phyloP scores from a whole-genome alignment of 495 filamentous ascomycete genomes.

The Penicillium ochrochloron region DNA sequence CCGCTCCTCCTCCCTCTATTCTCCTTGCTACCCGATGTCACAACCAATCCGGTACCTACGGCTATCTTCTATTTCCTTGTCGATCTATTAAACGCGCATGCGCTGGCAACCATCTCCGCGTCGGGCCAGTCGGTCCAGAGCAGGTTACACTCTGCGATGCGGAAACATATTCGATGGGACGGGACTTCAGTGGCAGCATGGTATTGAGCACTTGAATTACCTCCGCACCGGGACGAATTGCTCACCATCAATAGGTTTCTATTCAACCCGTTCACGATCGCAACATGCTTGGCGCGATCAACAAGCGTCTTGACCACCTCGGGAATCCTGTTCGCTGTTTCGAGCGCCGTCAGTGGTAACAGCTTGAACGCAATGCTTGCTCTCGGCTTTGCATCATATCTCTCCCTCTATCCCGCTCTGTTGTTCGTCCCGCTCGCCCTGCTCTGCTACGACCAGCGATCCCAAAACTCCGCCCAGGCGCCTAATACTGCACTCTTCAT shows the following conservation, averaged over 20 bases:
- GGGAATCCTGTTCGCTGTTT: slow-evolving; percentile 82
- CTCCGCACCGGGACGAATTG: background rate
- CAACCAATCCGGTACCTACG: slow-evolving; percentile 68
- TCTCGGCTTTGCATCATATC: slow-evolving; percentile 82
- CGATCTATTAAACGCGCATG: slow-evolving; percentile 81
- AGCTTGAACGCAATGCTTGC: slow-evolving; percentile 82
- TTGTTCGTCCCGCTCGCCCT: slow-evolving; percentile 82
- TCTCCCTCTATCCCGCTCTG: slow-evolving; percentile 88
- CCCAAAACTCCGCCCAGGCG: slow-evolving; percentile 23
- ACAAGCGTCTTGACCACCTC: slow-evolving; percentile 91
- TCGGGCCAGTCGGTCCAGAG: slow-evolving; percentile 76
- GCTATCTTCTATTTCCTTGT: slow-evolving; percentile 79
- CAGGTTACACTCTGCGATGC: slow-evolving; percentile 73
- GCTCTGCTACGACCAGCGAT: slow-evolving; percentile 75
- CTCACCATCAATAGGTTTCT: slow-evolving; percentile 63
- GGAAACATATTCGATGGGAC: slow-evolving; percentile 78
- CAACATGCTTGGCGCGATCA: slow-evolving; percentile 88
- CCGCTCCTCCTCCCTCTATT: slow-evolving; percentile 91
- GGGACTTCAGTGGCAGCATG: slow-evolving; percentile 77
- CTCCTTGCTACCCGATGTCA: slow-evolving; percentile 74
- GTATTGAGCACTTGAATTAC: slow-evolving; percentile 44
- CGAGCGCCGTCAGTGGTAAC: slow-evolving; percentile 77
- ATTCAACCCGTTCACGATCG: slow-evolving; percentile 94
- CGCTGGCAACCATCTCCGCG: slow-evolving; percentile 81
- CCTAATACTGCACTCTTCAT: slow-evolving; percentile 51